phyloP scores from a whole-genome alignment of 179 eudicot species.

The Camellia oleifera region DNA sequence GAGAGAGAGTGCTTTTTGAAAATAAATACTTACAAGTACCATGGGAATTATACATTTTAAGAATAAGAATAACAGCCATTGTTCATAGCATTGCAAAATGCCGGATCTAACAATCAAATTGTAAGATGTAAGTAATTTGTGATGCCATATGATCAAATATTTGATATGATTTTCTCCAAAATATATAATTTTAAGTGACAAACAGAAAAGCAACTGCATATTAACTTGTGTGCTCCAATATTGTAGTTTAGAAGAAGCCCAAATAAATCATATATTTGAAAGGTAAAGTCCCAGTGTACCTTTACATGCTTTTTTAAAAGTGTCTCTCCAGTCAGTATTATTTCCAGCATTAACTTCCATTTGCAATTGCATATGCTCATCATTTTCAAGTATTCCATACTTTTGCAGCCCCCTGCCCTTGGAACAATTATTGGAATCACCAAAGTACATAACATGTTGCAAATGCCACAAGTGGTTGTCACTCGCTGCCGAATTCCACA shows the following conservation, averaged over 20 bases:
- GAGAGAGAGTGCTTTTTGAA: background rate
- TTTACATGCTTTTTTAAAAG: conserved; percentile 47
- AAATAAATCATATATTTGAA: background rate
- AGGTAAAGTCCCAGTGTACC: conserved; percentile 34
- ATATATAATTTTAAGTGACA: background rate
- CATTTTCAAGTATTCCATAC: conserved; percentile 17
- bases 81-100: background rate
- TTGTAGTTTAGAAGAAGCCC: conserved; percentile 5
- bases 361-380: conserved; percentile 16
- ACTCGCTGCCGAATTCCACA: conserved; percentile 70
- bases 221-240: background rate
- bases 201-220: background rate
- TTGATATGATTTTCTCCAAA: background rate
- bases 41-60: background rate
- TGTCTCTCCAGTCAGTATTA: conserved; percentile 45
- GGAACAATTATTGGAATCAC: conserved; percentile 18
- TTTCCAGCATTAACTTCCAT: conserved; percentile 16
- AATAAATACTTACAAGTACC: background rate
- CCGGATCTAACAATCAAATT: background rate
- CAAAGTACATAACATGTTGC: conserved; percentile 46
- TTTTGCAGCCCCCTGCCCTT: conserved; percentile 16
- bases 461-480: conserved; percentile 69
- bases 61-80: background rate
- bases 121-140: background rate
- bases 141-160: background rate